A percentile compares a stretch with the other conserved stretches of the same genome.
Evolutionary conservation across 257 asterid genomes (phyloP).

Genomic region (Jaltomata sinuosa): DNA sequence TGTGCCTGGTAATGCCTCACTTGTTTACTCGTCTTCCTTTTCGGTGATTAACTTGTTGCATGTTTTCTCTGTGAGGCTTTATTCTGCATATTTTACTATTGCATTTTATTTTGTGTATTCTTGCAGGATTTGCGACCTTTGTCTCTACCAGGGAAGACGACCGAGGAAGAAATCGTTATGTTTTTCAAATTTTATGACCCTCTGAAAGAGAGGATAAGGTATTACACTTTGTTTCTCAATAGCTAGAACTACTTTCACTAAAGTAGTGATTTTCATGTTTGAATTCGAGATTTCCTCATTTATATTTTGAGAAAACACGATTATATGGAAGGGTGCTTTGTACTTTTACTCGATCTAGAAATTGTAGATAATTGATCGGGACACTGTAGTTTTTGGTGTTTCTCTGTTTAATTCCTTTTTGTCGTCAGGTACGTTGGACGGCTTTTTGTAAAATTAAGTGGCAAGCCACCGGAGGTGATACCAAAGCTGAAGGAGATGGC

Average conservation of each 20-base stretch:
- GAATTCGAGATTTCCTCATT: neutral
- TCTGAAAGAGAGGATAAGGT: slow-evolving; percentile 53
- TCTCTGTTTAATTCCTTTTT: neutral
- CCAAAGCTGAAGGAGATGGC: slow-evolving; percentile 52
- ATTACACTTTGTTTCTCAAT: neutral
- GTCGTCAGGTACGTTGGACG: slow-evolving; percentile 55
- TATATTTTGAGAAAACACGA: neutral
- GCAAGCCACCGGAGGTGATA: slow-evolving; percentile 47
- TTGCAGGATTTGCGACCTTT: too few species aligned
- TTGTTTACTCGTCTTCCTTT: neutral
- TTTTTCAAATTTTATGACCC: slow-evolving; percentile 69
- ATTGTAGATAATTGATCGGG: neutral
- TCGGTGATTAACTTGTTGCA: neutral
- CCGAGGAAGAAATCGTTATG: slow-evolving; percentile 60
- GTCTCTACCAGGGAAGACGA: too few species aligned
- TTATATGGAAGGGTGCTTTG: neutral
- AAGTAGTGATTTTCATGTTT: neutral
- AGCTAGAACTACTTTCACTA: neutral
- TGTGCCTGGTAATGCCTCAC: slow-evolving; percentile 38
- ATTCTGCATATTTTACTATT: neutral
- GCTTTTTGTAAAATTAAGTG: slow-evolving; percentile 48
- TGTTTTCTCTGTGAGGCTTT: neutral
- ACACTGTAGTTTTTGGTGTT: neutral
- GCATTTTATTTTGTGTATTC: too few species aligned
- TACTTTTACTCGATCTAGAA: neutral